phyloP scores from a whole-genome alignment of 805 yeast genomes.

The Lachancea thermotolerans region DNA sequence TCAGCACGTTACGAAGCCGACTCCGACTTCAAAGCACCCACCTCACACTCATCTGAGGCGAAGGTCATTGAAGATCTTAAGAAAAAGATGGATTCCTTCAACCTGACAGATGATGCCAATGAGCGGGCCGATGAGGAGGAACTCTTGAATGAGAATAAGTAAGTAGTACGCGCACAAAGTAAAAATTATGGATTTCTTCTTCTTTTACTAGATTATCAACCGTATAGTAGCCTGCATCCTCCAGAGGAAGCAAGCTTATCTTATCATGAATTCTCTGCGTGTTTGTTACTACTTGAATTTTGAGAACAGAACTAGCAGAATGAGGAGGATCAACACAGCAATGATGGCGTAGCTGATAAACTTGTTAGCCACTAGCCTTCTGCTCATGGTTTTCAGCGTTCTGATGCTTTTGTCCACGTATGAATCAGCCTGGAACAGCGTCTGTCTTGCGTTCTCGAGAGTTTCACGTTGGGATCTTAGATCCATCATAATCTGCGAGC shows the following conservation, averaged over 20 bases:
- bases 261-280: not conserved
- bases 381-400: constrained; percentile 84
- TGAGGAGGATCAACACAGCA: constrained; percentile 74
- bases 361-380: constrained; percentile 87
- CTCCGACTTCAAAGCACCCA: constrained; percentile 2
- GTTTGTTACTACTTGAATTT: constrained; percentile 53
- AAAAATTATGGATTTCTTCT: too few species aligned
- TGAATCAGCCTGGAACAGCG: constrained; percentile 82
- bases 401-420: constrained; percentile 85
- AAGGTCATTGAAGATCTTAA: constrained; percentile 4
- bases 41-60: constrained; percentile 5
- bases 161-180: too few species aligned
- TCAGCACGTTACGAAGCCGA: not conserved
- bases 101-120: constrained; percentile 1
- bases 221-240: not conserved
- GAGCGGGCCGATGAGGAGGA: constrained; percentile 5
- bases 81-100: not conserved
- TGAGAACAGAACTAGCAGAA: constrained; percentile 74
- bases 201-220: not conserved
- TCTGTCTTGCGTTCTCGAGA: constrained; percentile 74
- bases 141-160: not conserved
- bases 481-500: constrained; percentile 84
- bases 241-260: not conserved
- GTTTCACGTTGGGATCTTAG: constrained; percentile 92
- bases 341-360: constrained; percentile 87